Percentiles rank a stretch among this genome's conserved stretches.
These are phyloP conservation scores for Seminavis robusta DNA, from an alignment of 108 stramenopile genomes.

Conservation along the genomic window DNA sequence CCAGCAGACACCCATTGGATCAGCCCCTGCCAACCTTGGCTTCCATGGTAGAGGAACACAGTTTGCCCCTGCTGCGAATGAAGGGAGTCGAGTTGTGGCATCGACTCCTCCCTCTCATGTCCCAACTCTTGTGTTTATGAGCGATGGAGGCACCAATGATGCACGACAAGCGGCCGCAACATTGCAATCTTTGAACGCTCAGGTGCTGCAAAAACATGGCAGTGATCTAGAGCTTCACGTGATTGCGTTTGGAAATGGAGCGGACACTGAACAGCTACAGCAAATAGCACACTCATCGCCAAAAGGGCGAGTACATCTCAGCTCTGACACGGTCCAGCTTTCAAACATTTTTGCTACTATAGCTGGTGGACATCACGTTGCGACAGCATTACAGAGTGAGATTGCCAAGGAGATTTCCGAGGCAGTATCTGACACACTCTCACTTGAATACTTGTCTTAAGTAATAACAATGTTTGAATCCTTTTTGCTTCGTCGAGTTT, in stretches of 20 bases:
- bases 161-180: slow-evolving; percentile 30
- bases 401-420: slow-evolving; percentile 55
- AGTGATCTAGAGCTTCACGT: slow-evolving; percentile 62
- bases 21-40: slow-evolving; percentile 22
- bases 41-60: slow-evolving; percentile 31
- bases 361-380: slow-evolving; percentile 39
- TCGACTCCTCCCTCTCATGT: slow-evolving; percentile 32
- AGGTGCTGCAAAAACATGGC: slow-evolving; percentile 5
- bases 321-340: slow-evolving; percentile 36
- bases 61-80: slow-evolving; percentile 42
- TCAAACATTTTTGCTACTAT: slow-evolving; percentile 45
- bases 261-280: slow-evolving; percentile 31
- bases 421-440: slow-evolving; percentile 48
- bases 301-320: slow-evolving; percentile 36
- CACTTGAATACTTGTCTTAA: slow-evolving; percentile 48
- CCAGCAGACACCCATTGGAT: slow-evolving; percentile 3
- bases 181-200: slow-evolving; percentile 29
- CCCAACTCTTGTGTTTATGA: slow-evolving; percentile 60
- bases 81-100: slow-evolving; percentile 25
- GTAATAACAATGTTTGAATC: no score
- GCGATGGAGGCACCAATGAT: slow-evolving; percentile 49
- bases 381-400: slow-evolving; percentile 42
- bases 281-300: slow-evolving; percentile 40
- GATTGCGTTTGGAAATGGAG: slow-evolving; percentile 44
- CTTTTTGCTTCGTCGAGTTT: no score